Conservation (phyloP, 2,329 filamentous ascomycete genomes). For the Talaromyces marneffei region DNA sequence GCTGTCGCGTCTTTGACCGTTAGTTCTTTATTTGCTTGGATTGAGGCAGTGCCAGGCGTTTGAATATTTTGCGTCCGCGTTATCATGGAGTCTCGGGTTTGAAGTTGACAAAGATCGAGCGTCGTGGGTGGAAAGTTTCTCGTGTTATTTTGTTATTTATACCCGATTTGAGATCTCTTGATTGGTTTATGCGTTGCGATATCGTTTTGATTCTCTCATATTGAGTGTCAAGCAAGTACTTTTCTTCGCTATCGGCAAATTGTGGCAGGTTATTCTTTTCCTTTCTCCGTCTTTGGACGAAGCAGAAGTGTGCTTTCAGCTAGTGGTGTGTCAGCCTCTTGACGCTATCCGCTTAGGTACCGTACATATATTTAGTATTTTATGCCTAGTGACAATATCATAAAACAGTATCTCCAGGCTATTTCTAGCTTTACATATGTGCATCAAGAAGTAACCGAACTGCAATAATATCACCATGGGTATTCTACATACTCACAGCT, state of each 20-base stretch:
- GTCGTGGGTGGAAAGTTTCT: not conserved
- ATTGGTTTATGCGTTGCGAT: not conserved
- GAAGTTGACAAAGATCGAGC: not conserved
- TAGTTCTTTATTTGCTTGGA: constrained; percentile 34
- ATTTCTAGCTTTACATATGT: no score
- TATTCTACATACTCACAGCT: constrained; percentile 3
- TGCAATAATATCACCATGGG: not conserved
- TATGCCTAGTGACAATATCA: not conserved
- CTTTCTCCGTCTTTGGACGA: not conserved
- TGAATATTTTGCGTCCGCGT: constrained; percentile 13
- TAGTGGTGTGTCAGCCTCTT: not conserved
- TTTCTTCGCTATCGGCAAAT: not conserved
- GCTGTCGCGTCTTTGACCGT: constrained; percentile 43
- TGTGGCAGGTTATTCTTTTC: not conserved
- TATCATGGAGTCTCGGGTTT: not conserved
- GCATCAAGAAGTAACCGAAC: not conserved
- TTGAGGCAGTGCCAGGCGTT: constrained; percentile 35
- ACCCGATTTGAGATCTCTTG: not conserved
- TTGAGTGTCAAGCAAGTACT: not conserved
- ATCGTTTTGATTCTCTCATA: not conserved
- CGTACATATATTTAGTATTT: not conserved
- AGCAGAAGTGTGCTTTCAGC: not conserved
- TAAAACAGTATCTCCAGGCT: no score
- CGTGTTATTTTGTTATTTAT: not conserved
- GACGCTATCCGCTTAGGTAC: not conserved